Evolutionary conservation across 2,329 filamentous ascomycete species (phyloP).

Genomic region (Claviceps sp.): DNA sequence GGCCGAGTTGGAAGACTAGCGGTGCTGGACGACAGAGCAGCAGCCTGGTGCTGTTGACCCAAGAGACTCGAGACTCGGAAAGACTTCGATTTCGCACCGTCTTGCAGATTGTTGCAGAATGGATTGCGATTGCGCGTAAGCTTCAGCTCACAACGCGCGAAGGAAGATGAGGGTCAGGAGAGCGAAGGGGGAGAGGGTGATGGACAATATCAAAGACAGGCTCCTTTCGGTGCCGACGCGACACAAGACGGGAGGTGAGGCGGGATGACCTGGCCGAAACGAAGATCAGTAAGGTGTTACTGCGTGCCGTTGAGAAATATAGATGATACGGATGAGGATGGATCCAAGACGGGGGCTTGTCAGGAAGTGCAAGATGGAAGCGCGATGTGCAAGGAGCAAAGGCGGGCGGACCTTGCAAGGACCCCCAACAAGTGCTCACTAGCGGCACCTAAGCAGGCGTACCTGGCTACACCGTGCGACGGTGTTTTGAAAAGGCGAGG

Average conservation of each 20-base stretch:
- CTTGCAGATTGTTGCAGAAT: neutral
- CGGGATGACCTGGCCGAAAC: neutral
- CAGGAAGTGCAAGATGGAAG: too few relatives aligned
- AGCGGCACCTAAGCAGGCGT: slow-evolving; percentile 7
- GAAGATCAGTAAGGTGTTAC: neutral
- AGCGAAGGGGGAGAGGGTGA: neutral
- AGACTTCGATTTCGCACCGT: neutral
- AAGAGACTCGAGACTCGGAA: neutral
- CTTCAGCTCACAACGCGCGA: neutral
- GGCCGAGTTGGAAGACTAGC: neutral
- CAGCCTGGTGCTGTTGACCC: neutral
- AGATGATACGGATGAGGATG: too few relatives aligned
- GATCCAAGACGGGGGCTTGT: too few relatives aligned
- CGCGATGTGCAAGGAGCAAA: neutral
- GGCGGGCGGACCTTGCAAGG: neutral
- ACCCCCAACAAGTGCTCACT: slow-evolving; percentile 4
- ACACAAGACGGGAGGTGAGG: neutral
- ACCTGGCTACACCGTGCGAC: slow-evolving; percentile 8
- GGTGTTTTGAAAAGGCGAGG: slow-evolving; percentile 1
- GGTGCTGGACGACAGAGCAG: neutral
- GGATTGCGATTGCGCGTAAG: neutral
- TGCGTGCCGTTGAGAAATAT: too few relatives aligned
- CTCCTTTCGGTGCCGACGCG: neutral
- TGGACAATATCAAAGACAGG: neutral
- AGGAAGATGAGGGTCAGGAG: neutral